A percentile compares a stretch with the other conserved stretches of the same genome.
These are phyloP conservation scores for Wickerhamiella occidentalis DNA, from an alignment of 805 yeast species.

Conservation along the genomic window DNA sequence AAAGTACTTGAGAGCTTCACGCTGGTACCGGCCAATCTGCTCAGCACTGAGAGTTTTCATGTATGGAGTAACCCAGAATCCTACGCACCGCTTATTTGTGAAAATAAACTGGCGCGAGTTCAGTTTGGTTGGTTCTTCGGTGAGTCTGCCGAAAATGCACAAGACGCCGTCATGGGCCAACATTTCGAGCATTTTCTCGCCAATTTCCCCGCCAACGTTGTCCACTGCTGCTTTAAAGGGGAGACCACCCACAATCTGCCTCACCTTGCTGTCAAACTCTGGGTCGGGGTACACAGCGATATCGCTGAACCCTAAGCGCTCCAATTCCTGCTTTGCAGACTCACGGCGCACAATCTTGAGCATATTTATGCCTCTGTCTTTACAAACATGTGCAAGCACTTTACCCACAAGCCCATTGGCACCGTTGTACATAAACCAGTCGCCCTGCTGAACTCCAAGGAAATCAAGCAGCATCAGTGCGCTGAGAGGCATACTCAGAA, in stretches of 20 bases:
- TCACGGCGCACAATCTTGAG: conserved; percentile 10
- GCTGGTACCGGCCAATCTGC: neutral
- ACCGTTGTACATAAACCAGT: conserved; percentile 9
- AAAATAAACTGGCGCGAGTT: neutral
- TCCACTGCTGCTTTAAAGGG: conserved; percentile 8
- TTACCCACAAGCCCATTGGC: conserved; percentile 10
- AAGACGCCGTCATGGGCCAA: neutral
- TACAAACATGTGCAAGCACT: conserved; percentile 2
- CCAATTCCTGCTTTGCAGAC: conserved; percentile 7
- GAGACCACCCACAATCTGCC: neutral
- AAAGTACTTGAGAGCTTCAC: neutral
- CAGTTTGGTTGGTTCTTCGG: neutral
- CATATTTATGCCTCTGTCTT: conserved; percentile 8
- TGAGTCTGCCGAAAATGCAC: neutral
- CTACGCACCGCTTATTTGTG: neutral
- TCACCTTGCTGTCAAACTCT: neutral
- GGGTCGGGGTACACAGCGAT: neutral
- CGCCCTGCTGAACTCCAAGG: conserved; percentile 1
- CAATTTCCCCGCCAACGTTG: conserved; percentile 2
- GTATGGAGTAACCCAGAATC: conserved; percentile 1
- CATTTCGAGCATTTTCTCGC: neutral
- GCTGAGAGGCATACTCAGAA: conserved; percentile 6
- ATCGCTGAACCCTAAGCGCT: conserved; percentile 1
- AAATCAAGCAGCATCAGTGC: conserved; percentile 2
- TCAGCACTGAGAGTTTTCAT: neutral